phyloP scores from a whole-genome alignment of 805 yeast genomes.

The Candida morakotiae region DNA sequence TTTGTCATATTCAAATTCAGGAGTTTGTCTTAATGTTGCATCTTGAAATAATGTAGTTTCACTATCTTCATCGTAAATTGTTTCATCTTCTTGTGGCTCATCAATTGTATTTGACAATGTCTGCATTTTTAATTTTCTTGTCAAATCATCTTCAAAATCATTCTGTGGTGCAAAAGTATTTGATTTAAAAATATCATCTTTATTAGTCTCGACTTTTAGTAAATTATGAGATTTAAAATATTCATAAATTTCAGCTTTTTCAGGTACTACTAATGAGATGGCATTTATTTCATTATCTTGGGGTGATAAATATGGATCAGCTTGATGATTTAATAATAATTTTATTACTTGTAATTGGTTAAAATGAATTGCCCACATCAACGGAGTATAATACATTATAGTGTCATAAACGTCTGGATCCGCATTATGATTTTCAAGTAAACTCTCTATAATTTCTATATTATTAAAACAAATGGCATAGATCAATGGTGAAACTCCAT shows the following conservation, averaged over 20 bases:
- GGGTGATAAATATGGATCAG: conserved; percentile 48
- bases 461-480: conserved; percentile 56
- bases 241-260: conserved; percentile 47
- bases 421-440: conserved; percentile 39
- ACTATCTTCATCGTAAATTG: conserved; percentile 15
- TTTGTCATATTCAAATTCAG: conserved; percentile 53
- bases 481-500: conserved; percentile 34
- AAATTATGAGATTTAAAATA: conserved; percentile 53
- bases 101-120: conserved; percentile 19
- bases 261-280: conserved; percentile 52
- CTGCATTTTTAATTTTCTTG: conserved; percentile 30
- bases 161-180: conserved; percentile 16
- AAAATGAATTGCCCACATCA: conserved; percentile 83
- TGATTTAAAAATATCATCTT: conserved; percentile 7
- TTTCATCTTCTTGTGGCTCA: conserved; percentile 11
- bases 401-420: conserved; percentile 52
- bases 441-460: conserved; percentile 40
- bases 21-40: conserved; percentile 21
- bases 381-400: conserved; percentile 55
- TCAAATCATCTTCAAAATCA: conserved; percentile 31
- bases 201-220: conserved; percentile 16
- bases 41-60: conserved; percentile 30
- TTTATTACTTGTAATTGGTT: conserved; percentile 53
- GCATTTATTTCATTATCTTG: conserved; percentile 44
- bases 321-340: conserved; percentile 57